A percentile compares a stretch with the other conserved stretches of the same genome.
These are phyloP conservation scores for Actinomortierella ambigua DNA, from an alignment of 371 early-diverging fungal species.

Conservation along the genomic window DNA sequence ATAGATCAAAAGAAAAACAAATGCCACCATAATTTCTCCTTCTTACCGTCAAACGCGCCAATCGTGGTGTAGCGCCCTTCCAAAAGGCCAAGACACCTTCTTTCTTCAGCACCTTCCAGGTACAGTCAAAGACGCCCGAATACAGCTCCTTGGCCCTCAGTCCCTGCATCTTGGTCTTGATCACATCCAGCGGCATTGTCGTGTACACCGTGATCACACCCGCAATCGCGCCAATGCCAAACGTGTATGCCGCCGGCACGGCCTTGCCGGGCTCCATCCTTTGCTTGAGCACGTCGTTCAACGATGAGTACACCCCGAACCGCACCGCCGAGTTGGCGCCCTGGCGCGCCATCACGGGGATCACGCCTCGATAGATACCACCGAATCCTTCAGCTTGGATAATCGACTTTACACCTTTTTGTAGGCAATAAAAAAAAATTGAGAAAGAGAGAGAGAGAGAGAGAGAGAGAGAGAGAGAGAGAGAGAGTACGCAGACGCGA, in stretches of 20 bases:
- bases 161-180: constrained; percentile 95
- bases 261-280: constrained; percentile 40
- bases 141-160: constrained; percentile 72
- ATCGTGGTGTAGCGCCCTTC: constrained; percentile 91
- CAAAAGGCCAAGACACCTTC: constrained; percentile 88
- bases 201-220: constrained; percentile 91
- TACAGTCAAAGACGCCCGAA: constrained; percentile 74
- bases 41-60: constrained; percentile 85
- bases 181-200: constrained; percentile 94
- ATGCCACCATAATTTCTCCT: constrained; percentile 5
- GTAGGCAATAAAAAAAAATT: too few species aligned
- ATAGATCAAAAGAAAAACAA: background rate
- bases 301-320: constrained; percentile 81
- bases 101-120: constrained; percentile 66
- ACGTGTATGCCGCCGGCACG: constrained; percentile 69
- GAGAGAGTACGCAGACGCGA: too few species aligned
- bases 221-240: constrained; percentile 81
- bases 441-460: background rate
- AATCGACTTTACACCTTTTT: constrained; percentile 54
- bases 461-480: background rate
- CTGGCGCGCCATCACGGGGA: constrained; percentile 90
- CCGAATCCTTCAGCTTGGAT: constrained; percentile 77
- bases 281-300: constrained; percentile 66
- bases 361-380: constrained; percentile 89
- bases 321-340: constrained; percentile 93